Base-by-base conservation (phyloP, 192 early-diverging fungal species). In the Coemansia sp. region DNA sequence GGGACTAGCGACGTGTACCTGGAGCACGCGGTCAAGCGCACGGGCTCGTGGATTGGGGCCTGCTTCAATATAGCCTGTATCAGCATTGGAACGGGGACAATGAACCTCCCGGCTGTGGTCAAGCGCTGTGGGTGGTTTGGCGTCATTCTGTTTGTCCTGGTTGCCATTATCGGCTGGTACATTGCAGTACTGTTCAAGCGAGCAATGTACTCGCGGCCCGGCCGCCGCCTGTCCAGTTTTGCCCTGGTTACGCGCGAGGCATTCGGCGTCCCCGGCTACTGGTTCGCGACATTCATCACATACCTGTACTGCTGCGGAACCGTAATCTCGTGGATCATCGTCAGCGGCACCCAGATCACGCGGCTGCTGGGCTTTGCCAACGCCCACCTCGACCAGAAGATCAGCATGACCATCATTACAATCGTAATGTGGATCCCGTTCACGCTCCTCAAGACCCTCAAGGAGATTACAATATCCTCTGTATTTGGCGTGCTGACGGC, bases 91-190 rank as follows among this genome's bases (percentile, higher is more conserved):
- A 85, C 84, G 3, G 90, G 90, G 11, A 79, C 83, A 5, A 80
- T 92, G 40, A 85, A 89, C 42, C 73, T 92, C 27, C 90, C 90
- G 0, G 85, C 80, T 26, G 84, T 87, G 1, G 71, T 92, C 14
- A 71, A 60, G 34, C 75, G 84, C 19, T 73, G 80, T 50, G 90
- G 90, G 1, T 92, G 90, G 90, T 75, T 88, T 32, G 84, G 84
- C 48, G 45, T 88, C 8, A 54, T 81, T 16, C 57, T 92, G 40
- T 63, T 92, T 35, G 32, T 82, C 5, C 59, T 88, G 28, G 81
- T 85, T 23, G 83, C 82, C 17, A 42, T 87, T 3, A 81, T 87
- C 60, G 82, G 84, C 38, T 50, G 78, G 47, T 90, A 89, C 60
- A 82, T 86, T 1, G 86, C 86, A n/a, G 74, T 77, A 14, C 60